Base-by-base conservation (phyloP, 805 yeast species). In the Kregervanrija pseudodelftensis region DNA sequence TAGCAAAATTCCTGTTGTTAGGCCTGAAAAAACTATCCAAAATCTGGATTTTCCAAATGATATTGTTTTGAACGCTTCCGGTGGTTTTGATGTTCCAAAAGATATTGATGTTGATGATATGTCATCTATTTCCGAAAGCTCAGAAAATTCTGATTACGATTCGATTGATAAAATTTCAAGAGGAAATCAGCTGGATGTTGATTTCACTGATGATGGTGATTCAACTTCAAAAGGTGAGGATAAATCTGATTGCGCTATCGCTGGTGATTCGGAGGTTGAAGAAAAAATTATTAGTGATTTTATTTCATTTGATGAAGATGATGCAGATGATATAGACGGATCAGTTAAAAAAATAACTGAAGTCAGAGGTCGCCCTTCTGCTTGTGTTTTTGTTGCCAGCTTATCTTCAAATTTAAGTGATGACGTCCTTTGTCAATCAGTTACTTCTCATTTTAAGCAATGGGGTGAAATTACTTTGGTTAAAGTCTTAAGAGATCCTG, bases 311-410 rank as follows among this genome's bases (percentile, higher is more conserved):
- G 36, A 36, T 33, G 38, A 32, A 15, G 30, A 15, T 8, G 36
- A 33, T 11, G 41, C 40, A 30, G 39, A 16, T 16, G 28, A 9
- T 5, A 22, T 30, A 8, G 10, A 39, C 7, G 55, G 48, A 12
- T 49, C 37, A 10, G 49, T 48, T 22, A 46, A 45, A 35, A 49
- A 50, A 4, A 46, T 56, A 11, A 40, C 53, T n/a, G 60, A 60
- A 33, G 52, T 49, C 32, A 54, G 64, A 50, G 86, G 84, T 8
- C 72, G 84, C 39, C 96, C 96, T 12, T 82, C 95, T 0, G 79
- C 95, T 1, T 86, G 95, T 63, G 85, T 87, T 2, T 87, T 88
- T 67, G 95, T 87, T 45, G 95, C 95, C n/a, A 80, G 91, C 61
- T 74, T 88, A 43, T 74, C 86, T 8, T 73, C 90, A 0, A 64